Percentiles rank a stretch among this genome's conserved stretches.
Conservation (phyloP, 352 stramenopile species). For the Blastocystis sp. region DNA sequence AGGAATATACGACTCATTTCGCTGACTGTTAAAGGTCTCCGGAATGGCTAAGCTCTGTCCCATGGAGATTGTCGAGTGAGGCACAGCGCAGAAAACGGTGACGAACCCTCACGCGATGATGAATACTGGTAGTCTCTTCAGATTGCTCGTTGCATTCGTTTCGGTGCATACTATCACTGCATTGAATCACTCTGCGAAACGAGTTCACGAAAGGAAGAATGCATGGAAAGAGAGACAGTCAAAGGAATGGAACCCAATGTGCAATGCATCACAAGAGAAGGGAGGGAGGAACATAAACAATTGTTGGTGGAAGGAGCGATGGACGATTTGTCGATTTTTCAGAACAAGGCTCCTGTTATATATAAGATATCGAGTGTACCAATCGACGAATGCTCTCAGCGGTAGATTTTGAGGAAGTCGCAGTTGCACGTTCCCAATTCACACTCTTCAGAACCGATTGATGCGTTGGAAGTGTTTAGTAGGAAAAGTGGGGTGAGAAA, state of each 20-base stretch:
- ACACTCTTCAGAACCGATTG: conserved; percentile 78
- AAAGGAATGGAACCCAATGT: background rate
- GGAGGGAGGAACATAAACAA: background rate
- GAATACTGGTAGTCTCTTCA: no score
- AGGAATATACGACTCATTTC: background rate
- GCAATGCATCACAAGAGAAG: background rate
- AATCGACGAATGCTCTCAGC: background rate
- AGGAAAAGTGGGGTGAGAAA: conserved; percentile 22
- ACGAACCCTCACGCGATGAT: no score
- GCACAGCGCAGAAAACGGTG: no score
- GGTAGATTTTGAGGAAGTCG: conserved; percentile 24
- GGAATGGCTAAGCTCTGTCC: conserved; percentile 39
- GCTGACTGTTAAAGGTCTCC: conserved; percentile 30
- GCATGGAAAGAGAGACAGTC: no score
- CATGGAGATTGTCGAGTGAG: background rate
- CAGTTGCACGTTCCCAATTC: conserved; percentile 7
- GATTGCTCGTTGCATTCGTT: no score
- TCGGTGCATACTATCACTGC: no score
- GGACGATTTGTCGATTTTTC: conserved; percentile 62
- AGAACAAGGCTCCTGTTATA: conserved; percentile 49
- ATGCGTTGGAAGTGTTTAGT: conserved; percentile 82
- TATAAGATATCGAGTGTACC: conserved; percentile 66
- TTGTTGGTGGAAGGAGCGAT: background rate
- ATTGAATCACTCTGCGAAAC: no score
- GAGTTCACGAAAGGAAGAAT: no score